Percentiles rank a stretch among this genome's conserved stretches.
Conservation (phyloP, 345 rosid genomes). For the Durio zibethinus region DNA sequence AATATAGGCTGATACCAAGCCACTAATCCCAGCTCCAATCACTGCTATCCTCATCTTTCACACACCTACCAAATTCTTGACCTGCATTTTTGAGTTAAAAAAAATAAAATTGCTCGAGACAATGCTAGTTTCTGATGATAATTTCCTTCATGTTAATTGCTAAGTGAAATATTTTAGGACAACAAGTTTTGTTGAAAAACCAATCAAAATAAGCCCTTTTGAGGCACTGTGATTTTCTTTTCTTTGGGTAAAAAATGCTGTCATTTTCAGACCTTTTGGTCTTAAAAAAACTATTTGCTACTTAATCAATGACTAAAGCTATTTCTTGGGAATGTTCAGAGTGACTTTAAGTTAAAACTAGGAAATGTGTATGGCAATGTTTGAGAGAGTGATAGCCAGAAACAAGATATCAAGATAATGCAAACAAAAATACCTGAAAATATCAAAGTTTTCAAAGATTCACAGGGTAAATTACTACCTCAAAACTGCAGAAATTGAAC, state of each 20-base stretch:
- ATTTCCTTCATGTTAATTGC: not conserved
- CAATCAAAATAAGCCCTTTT: not conserved
- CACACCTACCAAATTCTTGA: not conserved
- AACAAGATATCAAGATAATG: not conserved
- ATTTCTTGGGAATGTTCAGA: not conserved
- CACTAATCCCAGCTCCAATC: slow-evolving; percentile 66
- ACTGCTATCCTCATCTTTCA: slow-evolving; percentile 52
- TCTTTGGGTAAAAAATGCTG: not conserved
- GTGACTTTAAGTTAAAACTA: not conserved
- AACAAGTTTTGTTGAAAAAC: not conserved
- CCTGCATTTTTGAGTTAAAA: not conserved
- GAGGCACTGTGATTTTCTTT: not conserved
- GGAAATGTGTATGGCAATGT: not conserved
- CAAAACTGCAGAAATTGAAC: not conserved
- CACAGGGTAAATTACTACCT: not conserved
- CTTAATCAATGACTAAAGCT: not conserved
- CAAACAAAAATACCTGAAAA: not conserved
- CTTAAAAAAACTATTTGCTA: not conserved
- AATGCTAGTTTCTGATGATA: not conserved
- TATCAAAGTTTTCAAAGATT: not conserved
- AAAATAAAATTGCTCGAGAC: not conserved
- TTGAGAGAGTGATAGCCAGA: not conserved
- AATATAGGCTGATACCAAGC: slow-evolving; percentile 51
- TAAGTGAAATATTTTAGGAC: too few species aligned
- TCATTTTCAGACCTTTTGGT: not conserved